These are phyloP conservation scores for Ilex aquifolium DNA, from an alignment of 257 asterid species.

Conservation along the genomic window DNA sequence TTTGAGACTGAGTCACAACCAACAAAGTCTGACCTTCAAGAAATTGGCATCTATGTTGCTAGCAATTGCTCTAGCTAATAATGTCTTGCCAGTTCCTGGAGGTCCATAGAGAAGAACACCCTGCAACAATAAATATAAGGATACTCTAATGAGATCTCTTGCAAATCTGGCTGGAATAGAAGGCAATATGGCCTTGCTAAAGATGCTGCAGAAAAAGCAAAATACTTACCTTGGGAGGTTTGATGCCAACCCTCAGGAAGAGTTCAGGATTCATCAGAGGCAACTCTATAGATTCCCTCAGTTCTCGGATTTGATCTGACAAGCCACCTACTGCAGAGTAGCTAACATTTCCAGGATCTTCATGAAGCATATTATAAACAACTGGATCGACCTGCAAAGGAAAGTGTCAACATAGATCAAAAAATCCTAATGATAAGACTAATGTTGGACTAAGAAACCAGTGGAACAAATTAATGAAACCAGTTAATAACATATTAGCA, in stretches of 20 bases:
- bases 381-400: constrained; percentile 82
- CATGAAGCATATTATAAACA: constrained; percentile 97
- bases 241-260: constrained; percentile 86
- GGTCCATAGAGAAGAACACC: constrained; percentile 99
- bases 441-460: background rate
- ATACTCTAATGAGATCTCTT: background rate
- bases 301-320: constrained; percentile 88
- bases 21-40: constrained; percentile 49
- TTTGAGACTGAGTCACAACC: background rate
- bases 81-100: constrained; percentile 98
- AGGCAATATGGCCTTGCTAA: constrained; percentile 3
- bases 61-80: constrained; percentile 95
- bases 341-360: constrained; percentile 96
- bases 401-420: background rate
- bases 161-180: background rate
- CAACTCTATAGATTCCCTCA: constrained; percentile 87
- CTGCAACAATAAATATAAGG: constrained; percentile 28
- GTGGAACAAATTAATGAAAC: constrained; percentile 2
- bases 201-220: constrained; percentile 2
- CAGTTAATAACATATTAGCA: constrained; percentile 4
- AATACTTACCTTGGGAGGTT: constrained; percentile 79
- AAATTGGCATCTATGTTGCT: constrained; percentile 97
- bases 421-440: too few relatives aligned
- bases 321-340: constrained; percentile 98
- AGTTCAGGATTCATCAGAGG: constrained; percentile 98